These are phyloP conservation scores for Zelopaecilomyces penicillatus DNA, from an alignment of 2,329 filamentous ascomycete species.

Conservation along the genomic window DNA sequence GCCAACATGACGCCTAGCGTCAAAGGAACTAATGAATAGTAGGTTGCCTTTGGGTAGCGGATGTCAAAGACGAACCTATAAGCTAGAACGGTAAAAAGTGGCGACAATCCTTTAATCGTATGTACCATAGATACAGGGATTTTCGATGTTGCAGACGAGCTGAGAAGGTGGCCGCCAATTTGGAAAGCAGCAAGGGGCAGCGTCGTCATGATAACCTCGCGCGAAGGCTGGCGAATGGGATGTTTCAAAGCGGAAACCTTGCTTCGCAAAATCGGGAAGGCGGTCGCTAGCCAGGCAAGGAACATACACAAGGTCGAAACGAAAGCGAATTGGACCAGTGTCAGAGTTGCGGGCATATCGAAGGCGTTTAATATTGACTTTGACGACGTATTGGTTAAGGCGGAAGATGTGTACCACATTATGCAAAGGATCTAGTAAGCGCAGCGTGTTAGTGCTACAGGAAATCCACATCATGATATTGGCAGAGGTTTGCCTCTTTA, in stretches of 20 bases:
- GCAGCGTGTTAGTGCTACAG: slow-evolving; percentile 10
- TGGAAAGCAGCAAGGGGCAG: slow-evolving; percentile 90
- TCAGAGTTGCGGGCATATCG: slow-evolving; percentile 83
- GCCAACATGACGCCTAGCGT: slow-evolving; percentile 93
- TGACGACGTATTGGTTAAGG: slow-evolving; percentile 93
- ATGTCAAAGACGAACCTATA: slow-evolving; percentile 88
- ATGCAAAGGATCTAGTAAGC: slow-evolving; percentile 65
- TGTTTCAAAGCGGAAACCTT: slow-evolving; percentile 72
- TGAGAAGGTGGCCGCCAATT: slow-evolving; percentile 86
- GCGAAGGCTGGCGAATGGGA: slow-evolving; percentile 71
- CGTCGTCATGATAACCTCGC: slow-evolving; percentile 76
- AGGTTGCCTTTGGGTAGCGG: slow-evolving; percentile 77
- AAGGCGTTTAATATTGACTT: slow-evolving; percentile 94
- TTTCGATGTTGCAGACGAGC: slow-evolving; percentile 84
- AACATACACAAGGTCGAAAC: slow-evolving; percentile 82
- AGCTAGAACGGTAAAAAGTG: slow-evolving; percentile 87
- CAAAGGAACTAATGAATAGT: slow-evolving; percentile 80
- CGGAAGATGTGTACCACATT: slow-evolving; percentile 91
- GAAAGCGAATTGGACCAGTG: slow-evolving; percentile 86
- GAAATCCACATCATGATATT: neutral
- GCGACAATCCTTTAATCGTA: slow-evolving; percentile 95
- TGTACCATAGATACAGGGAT: slow-evolving; percentile 96
- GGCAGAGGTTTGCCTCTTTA: neutral
- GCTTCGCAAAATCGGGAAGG: slow-evolving; percentile 62
- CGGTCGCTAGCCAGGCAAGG: slow-evolving; percentile 64